Evolutionary conservation across 2,329 filamentous ascomycete genomes (phyloP), one percentile per base, ranked within the genome.

Genomic region (Dichotomopilus funicola): DNA sequence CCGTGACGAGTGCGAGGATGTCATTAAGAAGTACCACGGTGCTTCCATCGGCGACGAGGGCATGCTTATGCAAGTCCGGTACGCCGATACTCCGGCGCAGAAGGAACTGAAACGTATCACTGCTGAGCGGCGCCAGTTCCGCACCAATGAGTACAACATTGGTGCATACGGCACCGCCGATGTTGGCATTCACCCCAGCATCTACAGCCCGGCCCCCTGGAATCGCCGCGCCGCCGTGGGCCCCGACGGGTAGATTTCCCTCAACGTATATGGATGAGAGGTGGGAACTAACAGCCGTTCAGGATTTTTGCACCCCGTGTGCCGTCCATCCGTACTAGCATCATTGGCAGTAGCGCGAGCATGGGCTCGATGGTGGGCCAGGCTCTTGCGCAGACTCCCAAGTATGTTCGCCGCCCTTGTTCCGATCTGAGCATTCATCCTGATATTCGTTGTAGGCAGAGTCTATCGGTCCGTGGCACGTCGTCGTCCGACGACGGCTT

Each of bases 91-190:
- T 40, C 89, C 94, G 54, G 88, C 92, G 60, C 94, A 99, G 73
- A 99, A 99, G 77, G 85, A 94, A 68, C 80, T 99, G 64, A 99
- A 99, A 80, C 88, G 94, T 61, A 88, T 96, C 69, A 97, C 92
- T 43, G 91, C 94, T 36, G 91, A 96, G 70, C 89, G 91, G 56
- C 91, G 94, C 59, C 90, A 95, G 67, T 97, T 96, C 75, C 89
- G 94, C 57, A 94, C 92, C 56, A 94, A 94, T 56, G 94, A 97
- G 75, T 97, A 97, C 74, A 91, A 91, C 65, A 85, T 86, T 59
- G 82, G 83, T 56, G 83, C 83, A 44, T 86, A 86, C 63, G 83
- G 83, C 58, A 84, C 81, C 57, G 75, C 80, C 47, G 76, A 80
- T 57, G 80, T 86, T 50, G 78, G 81, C 12, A 73, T 83, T 64